Base-by-base conservation (phyloP, 1,284 basidiomycete species). In the Apiotrichum mycotoxinovorans region DNA sequence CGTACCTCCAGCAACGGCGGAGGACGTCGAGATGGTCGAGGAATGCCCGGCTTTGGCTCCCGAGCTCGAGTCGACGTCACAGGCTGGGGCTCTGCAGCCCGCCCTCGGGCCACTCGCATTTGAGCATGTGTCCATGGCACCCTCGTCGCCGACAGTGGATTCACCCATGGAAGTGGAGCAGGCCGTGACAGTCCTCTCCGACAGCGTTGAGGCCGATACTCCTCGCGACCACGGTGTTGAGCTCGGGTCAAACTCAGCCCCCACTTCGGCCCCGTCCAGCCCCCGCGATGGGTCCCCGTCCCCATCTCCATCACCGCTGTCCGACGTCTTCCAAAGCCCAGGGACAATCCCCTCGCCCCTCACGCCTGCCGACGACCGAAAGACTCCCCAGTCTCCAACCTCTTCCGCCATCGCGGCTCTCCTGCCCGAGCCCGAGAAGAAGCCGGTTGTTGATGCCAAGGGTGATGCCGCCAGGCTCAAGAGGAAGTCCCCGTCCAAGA, bases 101-200 rank as follows among this genome's bases (percentile, higher is more conserved):
- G 34, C 17, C 34, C 34, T 14, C 10, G 34, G 12, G 12, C 34
- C 34, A 2, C n/a, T 41, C 20, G 4, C n/a, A 2, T 20, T 22
- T 22, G 20, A 22, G 8, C 40, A 8, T 18, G 37, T 18, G 15
- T 18, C 37, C 3, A n/a, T n/a, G n/a, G 20, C 22, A 2, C 22
- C 23, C 9, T 23, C 20, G 12, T 44, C 42, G 26, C 42, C 42
- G 8, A 20, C 25, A 4, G 23, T 46, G 9, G 27, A 46, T 26
- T 46, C 44, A n/a, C 44, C 44, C 3, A 46, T 33, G 44, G 44
- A 46, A 7, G 30, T 46, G n/a, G 44, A 46, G 44, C 42, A 44
- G 23, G 42, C 9, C 8, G 14, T 44, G 14, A 23, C 26, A 5
- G 26, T 12, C 8, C 1, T 15, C 10, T 26, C 26, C 1, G 42